These are phyloP conservation scores for Rhodamnia argentea DNA, from an alignment of 345 rosid genomes.

Conservation along the genomic window DNA sequence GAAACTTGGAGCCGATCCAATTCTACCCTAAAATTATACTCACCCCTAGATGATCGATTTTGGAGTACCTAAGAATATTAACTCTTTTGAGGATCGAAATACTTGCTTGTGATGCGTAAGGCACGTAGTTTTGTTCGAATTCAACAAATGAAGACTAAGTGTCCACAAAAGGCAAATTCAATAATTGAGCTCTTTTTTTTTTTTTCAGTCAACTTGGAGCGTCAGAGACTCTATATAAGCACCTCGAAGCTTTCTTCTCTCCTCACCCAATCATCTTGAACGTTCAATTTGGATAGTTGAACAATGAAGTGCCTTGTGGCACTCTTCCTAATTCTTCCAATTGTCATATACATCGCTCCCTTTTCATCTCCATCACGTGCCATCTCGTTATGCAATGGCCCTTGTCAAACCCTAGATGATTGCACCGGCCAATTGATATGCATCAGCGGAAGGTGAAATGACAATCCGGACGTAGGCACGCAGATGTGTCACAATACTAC, in stretches of 20 bases:
- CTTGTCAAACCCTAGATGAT: conserved; percentile 17
- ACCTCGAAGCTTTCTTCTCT: not conserved
- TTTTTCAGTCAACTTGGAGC: not conserved
- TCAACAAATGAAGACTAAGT: not conserved
- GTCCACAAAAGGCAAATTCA: not conserved
- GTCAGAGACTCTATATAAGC: not conserved
- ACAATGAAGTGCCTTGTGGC: not conserved
- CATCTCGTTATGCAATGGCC: conserved; percentile 25
- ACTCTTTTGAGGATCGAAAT: not conserved
- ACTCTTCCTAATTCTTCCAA: not conserved
- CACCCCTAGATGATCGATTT: no score
- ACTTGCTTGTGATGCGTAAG: not conserved
- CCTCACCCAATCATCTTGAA: not conserved
- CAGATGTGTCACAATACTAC: conserved; percentile 3
- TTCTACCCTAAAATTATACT: no score
- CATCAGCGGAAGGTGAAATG: conserved; percentile 19
- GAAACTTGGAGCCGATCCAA: no score
- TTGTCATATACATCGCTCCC: not conserved
- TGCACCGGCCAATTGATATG: conserved; percentile 30
- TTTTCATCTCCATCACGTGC: conserved; percentile 3
- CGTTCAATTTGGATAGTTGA: not conserved
- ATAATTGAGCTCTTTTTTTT: no score
- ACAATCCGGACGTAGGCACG: conserved; percentile 26
- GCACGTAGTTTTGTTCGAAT: not conserved
- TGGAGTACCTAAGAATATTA: not conserved